phyloP scores from a whole-genome alignment of 2,329 filamentous ascomycete species.

The Pestalotiopsis sp. region DNA sequence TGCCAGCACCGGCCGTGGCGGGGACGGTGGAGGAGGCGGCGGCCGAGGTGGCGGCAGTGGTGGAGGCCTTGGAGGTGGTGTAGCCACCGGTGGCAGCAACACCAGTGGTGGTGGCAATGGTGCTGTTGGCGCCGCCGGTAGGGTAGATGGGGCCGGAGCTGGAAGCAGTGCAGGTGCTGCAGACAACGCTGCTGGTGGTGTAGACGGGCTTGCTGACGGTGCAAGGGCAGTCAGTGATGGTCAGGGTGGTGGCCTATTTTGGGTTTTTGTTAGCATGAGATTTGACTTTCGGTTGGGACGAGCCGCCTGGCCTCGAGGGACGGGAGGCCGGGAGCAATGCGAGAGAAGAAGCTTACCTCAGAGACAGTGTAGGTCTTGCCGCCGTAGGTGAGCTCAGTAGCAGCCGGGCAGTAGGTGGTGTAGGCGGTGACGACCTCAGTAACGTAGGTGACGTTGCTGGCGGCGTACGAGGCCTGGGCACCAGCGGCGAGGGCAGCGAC shows the following conservation, averaged over 20 bases:
- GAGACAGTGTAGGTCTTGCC: conserved; percentile 71
- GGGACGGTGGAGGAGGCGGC: conserved; percentile 38
- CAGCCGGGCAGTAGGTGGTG: conserved; percentile 73
- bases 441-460: conserved; percentile 55
- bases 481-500: conserved; percentile 55
- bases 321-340: background rate
- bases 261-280: conserved; percentile 29
- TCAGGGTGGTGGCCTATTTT: conserved; percentile 64
- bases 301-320: background rate
- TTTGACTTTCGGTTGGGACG: background rate
- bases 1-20: conserved; percentile 59
- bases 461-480: conserved; percentile 35
- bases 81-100: conserved; percentile 47
- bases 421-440: conserved; percentile 71
- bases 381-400: conserved; percentile 67
- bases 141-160: conserved; percentile 14
- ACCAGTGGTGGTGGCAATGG: conserved; percentile 31
- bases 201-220: conserved; percentile 63
- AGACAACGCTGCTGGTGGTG: conserved; percentile 51
- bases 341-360: conserved; percentile 45
- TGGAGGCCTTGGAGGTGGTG: conserved; percentile 33
- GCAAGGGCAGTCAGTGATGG: conserved; percentile 74
- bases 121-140: conserved; percentile 39
- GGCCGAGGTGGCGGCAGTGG: conserved; percentile 36
- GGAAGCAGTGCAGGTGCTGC: conserved; percentile 25